Percentiles rank a stretch among this genome's conserved stretches.
phyloP scores from a whole-genome alignment of 176 grass and related monocot genomes.

The Eleusine coracana region DNA sequence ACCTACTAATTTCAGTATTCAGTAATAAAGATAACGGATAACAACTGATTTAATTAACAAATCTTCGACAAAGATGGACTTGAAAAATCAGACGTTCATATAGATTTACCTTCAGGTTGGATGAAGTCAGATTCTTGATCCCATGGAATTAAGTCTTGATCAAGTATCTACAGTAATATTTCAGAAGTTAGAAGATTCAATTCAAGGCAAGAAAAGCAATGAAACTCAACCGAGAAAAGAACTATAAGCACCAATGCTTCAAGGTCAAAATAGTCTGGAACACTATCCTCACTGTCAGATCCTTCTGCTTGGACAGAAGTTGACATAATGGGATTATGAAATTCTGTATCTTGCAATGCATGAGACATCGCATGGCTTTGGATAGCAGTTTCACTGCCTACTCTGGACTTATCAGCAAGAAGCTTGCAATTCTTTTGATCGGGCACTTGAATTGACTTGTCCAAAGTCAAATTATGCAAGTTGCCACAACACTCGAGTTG shows the following conservation, averaged over 20 bases:
- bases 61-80: conserved; percentile 8
- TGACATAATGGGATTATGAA: conserved; percentile 25
- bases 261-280: conserved; percentile 58
- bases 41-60: background rate
- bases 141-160: conserved; percentile 53
- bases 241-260: conserved; percentile 57
- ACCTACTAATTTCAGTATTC: conserved; percentile 1
- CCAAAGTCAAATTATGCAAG: conserved; percentile 24
- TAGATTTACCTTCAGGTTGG: conserved; percentile 56
- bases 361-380: conserved; percentile 24
- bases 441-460: conserved; percentile 18
- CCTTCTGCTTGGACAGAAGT: conserved; percentile 42
- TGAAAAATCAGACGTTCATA: conserved; percentile 32
- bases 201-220: conserved; percentile 14
- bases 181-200: conserved; percentile 26
- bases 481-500: conserved; percentile 35
- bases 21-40: conserved; percentile 13
- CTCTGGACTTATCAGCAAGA: conserved; percentile 25
- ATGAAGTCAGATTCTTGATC: conserved; percentile 55
- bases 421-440: conserved; percentile 32
- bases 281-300: conserved; percentile 51
- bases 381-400: conserved; percentile 26
- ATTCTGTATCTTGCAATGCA: conserved; percentile 28
- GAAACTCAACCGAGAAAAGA: conserved; percentile 32
- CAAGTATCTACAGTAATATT: conserved; percentile 52